These are phyloP conservation scores for Aegilops tauschii DNA, from an alignment of 176 grass and related monocot species.

Conservation along the genomic window DNA sequence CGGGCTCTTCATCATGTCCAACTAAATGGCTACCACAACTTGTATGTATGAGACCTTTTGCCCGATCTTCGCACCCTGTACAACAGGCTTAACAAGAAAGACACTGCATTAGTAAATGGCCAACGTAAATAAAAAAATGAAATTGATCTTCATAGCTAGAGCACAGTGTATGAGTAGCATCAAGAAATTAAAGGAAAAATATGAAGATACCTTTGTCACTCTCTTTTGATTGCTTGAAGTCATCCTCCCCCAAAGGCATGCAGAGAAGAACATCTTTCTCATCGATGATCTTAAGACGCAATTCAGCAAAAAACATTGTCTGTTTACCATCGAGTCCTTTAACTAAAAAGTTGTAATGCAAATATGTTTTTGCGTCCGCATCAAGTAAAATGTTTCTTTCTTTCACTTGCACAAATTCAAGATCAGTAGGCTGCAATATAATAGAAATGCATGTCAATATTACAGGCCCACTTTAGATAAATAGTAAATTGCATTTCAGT, in stretches of 20 bases:
- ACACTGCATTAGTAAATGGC: background rate
- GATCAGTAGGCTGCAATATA: background rate
- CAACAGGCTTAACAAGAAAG: background rate
- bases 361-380: background rate
- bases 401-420: conserved; percentile 12
- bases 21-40: background rate
- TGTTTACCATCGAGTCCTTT: background rate
- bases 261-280: background rate
- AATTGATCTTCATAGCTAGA: background rate
- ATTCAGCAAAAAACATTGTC: background rate
- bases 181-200: background rate
- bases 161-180: background rate
- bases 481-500: background rate
- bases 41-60: conserved; percentile 10
- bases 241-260: background rate
- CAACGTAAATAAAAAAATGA: background rate
- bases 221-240: background rate
- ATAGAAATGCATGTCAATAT: background rate
- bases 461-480: background rate
- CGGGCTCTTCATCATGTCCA: background rate
- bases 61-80: background rate
- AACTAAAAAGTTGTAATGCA: background rate
- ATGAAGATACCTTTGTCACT: background rate
- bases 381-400: background rate
- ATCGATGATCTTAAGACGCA: background rate